Percentiles rank a stretch among this genome's conserved stretches.
Evolutionary conservation across 1,139 yeast species (phyloP).

Genomic region (Geotrichum phurueaensis): DNA sequence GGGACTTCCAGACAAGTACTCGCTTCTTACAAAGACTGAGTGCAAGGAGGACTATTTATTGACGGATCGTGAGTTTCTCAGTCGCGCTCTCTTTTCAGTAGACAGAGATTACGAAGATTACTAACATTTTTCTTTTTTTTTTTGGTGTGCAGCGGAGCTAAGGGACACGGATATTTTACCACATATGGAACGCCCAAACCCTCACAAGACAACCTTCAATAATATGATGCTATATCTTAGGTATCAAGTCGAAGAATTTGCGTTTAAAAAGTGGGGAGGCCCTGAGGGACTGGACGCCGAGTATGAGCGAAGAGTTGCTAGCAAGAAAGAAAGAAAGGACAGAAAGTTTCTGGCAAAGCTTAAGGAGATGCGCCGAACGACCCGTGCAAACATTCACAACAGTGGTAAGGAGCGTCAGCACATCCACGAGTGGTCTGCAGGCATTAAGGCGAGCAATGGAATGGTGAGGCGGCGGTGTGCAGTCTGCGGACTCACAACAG

Average conservation of each 20-base stretch:
- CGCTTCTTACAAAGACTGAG: conserved; percentile 89
- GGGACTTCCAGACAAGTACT: conserved; percentile 75
- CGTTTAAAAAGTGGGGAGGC: conserved; percentile 93
- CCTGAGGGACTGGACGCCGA: conserved; percentile 85
- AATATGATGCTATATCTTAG: conserved; percentile 89
- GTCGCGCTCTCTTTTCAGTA: neutral
- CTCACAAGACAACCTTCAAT: conserved; percentile 81
- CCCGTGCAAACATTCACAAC: conserved; percentile 55
- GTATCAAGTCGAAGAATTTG: conserved; percentile 85
- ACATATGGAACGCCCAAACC: conserved; percentile 85
- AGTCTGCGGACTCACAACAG: conserved; percentile 80
- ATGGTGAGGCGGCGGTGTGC: conserved; percentile 59
- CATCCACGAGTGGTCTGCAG: conserved; percentile 72
- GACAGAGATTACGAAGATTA: neutral
- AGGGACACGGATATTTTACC: conserved; percentile 63
- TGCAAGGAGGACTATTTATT: conserved; percentile 85
- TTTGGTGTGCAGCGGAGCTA: conserved; percentile 49
- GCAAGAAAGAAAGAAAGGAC: conserved; percentile 67
- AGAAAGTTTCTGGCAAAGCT: conserved; percentile 69
- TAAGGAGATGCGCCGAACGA: conserved; percentile 79
- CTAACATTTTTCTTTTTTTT: neutral
- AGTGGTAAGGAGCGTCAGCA: conserved; percentile 48
- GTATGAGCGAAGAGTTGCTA: conserved; percentile 76
- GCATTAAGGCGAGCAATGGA: conserved; percentile 40
- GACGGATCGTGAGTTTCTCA: conserved; percentile 52